Base-by-base conservation (phyloP, 305 asterid species). In the Salvia sclarea region DNA sequence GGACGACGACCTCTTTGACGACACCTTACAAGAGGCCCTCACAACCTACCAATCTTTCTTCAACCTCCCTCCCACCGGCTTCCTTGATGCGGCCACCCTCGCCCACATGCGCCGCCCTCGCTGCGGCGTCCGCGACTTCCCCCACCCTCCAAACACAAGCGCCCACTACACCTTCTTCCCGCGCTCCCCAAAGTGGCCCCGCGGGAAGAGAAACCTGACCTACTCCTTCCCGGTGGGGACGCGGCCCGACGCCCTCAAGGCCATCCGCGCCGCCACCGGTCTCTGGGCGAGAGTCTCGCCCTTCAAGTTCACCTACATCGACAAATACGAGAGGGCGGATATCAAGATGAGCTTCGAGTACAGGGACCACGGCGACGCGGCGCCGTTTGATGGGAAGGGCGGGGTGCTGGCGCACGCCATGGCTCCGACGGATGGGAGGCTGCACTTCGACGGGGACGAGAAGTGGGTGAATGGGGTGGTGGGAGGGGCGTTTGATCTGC, bases 401-500 rank as follows among this genome's bases (percentile, higher is more conserved):
- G 79, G 78, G 24, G 9, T 59, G 0, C 5, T 76, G 52, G 79
- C 79, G 0, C 82, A 78, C 14, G 75, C 76, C 0, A 54, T 43
- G 8, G 58, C 75, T 0, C 81, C 85, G 0, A n/a, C 63, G 0
- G 77, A 59, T 25, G 82, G 85, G 0, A 44, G 55, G 56, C 53
- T 79, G 3, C 81, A 77, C 31, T 75, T 7, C 37, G 82, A 83
- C 50, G 79, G 33, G 1, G 81, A 75, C 21, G 83, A 67, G 52
- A 8, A 0, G 1, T 80, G 82, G 79, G 64, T 48, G 0, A 12
- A 67, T 35, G 78, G 78, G 3, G 38, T 17, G 9, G 11, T 3
- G 5, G 35, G 25, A 0, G 41, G 59, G 10, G 33, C 50, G 11
- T n/a, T 68, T 13, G 82, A 79, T 44, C 0, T 79, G 13, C 69